phyloP scores from a whole-genome alignment of 345 rosid species.

The Erodium maritimum region DNA sequence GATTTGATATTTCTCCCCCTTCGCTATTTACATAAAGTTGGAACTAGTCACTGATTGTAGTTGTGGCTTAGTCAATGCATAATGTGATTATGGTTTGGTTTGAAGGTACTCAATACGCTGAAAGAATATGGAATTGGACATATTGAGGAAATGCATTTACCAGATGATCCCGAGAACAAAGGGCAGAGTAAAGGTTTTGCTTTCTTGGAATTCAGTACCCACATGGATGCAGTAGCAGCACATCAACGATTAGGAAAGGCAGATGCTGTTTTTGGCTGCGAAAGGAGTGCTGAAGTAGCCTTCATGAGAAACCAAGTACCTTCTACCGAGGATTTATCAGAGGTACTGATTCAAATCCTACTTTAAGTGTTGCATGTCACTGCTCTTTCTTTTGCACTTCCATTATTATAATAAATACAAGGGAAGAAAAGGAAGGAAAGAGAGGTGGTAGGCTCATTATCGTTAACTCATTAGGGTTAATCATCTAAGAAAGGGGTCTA shows the following conservation, averaged over 20 bases:
- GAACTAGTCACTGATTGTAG: not conserved
- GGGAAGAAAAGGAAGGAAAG: too few species aligned
- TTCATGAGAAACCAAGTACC: slow-evolving; percentile 6
- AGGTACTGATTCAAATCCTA: slow-evolving; percentile 1
- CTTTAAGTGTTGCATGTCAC: not conserved
- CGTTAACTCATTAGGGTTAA: too few species aligned
- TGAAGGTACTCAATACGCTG: slow-evolving; percentile 12
- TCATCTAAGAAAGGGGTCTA: not conserved
- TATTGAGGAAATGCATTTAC: slow-evolving; percentile 9
- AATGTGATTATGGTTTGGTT: not conserved
- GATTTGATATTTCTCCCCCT: not conserved
- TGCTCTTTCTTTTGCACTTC: not conserved
- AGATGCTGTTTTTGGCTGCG: slow-evolving; percentile 9
- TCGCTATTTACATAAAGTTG: not conserved
- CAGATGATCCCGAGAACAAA: slow-evolving; percentile 3
- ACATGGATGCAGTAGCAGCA: slow-evolving; percentile 9
- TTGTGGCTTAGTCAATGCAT: not conserved
- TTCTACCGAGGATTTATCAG: not conserved
- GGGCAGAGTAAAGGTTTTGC: slow-evolving; percentile 12
- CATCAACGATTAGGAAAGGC: slow-evolving; percentile 6
- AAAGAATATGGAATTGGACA: slow-evolving; percentile 11
- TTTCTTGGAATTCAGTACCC: slow-evolving; percentile 9
- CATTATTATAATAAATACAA: not conserved
- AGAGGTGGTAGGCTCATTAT: too few species aligned
- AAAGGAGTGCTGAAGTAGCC: slow-evolving; percentile 7